phyloP scores from a whole-genome alignment of 345 rosid species.

The Euphorbia peplus region DNA sequence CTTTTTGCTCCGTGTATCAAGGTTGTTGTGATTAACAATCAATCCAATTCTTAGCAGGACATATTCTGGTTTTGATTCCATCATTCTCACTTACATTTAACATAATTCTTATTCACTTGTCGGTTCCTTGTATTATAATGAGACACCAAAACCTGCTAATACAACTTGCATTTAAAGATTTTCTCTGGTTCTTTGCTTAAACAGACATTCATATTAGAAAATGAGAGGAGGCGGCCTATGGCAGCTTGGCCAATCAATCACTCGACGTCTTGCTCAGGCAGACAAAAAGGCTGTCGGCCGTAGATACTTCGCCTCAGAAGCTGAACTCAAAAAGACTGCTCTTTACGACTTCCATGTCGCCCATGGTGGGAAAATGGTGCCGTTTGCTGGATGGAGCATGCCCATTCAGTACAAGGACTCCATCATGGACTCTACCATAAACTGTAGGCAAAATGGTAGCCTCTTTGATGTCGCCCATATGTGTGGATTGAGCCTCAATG shows the following conservation, averaged over 20 bases:
- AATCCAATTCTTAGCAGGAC: no score
- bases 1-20: no score
- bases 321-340: constrained; percentile 83
- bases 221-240: constrained; percentile 97
- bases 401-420: constrained; percentile 98
- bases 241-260: constrained; percentile 94
- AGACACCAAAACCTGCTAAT: background rate
- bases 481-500: constrained; percentile 97
- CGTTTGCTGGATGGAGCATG: constrained; percentile 99
- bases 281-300: constrained; percentile 67
- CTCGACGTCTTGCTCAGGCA: constrained; percentile 69
- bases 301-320: constrained; percentile 66
- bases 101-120: background rate
- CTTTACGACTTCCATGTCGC: constrained; percentile 83
- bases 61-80: no score
- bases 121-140: background rate
- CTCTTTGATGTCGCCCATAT: constrained; percentile 94
- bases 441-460: constrained; percentile 85
- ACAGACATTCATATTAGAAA: constrained; percentile 34
- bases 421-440: constrained; percentile 90
- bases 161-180: background rate
- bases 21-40: no score
- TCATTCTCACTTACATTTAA: background rate
- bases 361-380: constrained; percentile 94
- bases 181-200: constrained; percentile 12